These are phyloP conservation scores for Thelonectria discophora DNA, from an alignment of 2,329 filamentous ascomycete species.

Conservation along the genomic window DNA sequence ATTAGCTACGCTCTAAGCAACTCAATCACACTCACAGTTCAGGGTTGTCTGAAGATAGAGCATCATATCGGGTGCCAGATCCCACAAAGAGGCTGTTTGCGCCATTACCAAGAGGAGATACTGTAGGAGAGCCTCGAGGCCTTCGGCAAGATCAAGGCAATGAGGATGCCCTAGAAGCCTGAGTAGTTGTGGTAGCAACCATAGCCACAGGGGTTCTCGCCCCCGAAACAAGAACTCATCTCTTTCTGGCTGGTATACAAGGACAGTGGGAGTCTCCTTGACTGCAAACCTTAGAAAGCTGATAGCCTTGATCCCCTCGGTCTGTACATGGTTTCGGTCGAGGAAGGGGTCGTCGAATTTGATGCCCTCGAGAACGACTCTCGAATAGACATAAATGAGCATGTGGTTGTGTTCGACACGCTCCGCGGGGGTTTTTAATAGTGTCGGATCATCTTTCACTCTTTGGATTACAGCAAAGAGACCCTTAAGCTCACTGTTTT, in stretches of 20 bases:
- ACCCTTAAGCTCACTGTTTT: constrained; percentile 78
- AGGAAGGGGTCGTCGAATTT: constrained; percentile 75
- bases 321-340: constrained; percentile 60
- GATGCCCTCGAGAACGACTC: constrained; percentile 78
- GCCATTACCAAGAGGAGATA: constrained; percentile 57
- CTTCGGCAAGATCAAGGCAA: constrained; percentile 57
- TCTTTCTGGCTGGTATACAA: constrained; percentile 57
- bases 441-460: constrained; percentile 59
- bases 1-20: constrained; percentile 29
- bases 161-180: constrained; percentile 63
- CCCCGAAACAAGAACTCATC: constrained; percentile 61
- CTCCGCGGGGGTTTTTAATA: constrained; percentile 70
- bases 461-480: constrained; percentile 68
- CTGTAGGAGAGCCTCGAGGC: constrained; percentile 63
- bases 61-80: constrained; percentile 53
- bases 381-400: constrained; percentile 83
- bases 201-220: constrained; percentile 70
- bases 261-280: constrained; percentile 75
- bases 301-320: constrained; percentile 75
- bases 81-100: constrained; percentile 58
- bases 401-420: constrained; percentile 82
- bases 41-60: constrained; percentile 60
- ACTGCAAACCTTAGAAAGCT: constrained; percentile 80
- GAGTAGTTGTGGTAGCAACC: constrained; percentile 68
- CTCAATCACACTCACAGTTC: constrained; percentile 50